phyloP scores from a whole-genome alignment of 2,329 filamentous ascomycete species.

The Pleochaeta shiraiana region DNA sequence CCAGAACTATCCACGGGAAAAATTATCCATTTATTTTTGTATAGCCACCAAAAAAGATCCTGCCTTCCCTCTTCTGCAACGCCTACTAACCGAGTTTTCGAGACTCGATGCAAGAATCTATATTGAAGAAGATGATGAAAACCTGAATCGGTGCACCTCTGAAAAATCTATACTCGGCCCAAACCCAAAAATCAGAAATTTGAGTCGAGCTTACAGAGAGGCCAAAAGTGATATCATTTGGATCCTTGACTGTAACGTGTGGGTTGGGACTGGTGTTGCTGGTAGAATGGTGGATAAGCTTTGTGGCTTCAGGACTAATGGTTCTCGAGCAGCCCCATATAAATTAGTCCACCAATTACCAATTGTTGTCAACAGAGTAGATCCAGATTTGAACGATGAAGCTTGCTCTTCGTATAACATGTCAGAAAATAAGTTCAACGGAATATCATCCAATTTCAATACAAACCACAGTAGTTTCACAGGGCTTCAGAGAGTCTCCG shows the following conservation, averaged over 20 bases:
- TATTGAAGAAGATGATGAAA: conserved; percentile 62
- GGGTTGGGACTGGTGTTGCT: conserved; percentile 59
- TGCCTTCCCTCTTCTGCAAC: conserved; percentile 50
- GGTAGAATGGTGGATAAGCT: conserved; percentile 81
- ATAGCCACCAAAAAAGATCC: conserved; percentile 54
- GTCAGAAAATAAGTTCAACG: neutral
- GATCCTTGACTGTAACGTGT: conserved; percentile 94
- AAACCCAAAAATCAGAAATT: conserved; percentile 96
- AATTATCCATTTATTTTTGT: conserved; percentile 64
- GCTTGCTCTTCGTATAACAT: conserved; percentile 11
- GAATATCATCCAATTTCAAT: conserved; percentile 13
- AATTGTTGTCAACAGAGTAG: conserved; percentile 30
- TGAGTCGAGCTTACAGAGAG: conserved; percentile 81
- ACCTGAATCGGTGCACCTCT: conserved; percentile 29
- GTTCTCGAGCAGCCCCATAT: conserved; percentile 33
- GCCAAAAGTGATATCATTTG: conserved; percentile 75
- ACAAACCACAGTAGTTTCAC: neutral
- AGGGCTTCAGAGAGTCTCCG: conserved; percentile 5
- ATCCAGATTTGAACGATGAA: conserved; percentile 10
- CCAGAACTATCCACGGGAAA: conserved; percentile 58
- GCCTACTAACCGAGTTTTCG: conserved; percentile 52
- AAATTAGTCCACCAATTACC: conserved; percentile 95
- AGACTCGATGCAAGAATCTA: conserved; percentile 48
- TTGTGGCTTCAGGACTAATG: conserved; percentile 38
- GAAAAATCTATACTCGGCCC: conserved; percentile 47